A percentile compares a stretch with the other conserved stretches of the same genome.
phyloP scores from a whole-genome alignment of 169 alveolate genomes.

The Amoebophrya sp. region DNA sequence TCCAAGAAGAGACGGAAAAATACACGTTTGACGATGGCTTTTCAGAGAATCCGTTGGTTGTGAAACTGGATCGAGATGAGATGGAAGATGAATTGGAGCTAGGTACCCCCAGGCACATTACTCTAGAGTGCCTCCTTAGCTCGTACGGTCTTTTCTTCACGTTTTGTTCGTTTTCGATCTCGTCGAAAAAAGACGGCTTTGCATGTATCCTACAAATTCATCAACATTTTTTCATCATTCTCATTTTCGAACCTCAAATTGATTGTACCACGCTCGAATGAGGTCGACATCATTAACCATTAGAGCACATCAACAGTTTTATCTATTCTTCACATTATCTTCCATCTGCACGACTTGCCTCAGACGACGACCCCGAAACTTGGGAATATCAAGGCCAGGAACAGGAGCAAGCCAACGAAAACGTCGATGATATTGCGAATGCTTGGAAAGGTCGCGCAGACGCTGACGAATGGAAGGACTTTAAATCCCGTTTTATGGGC shows the following conservation, averaged over 20 bases:
- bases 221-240: not conserved
- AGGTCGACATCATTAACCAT: not conserved
- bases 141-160: not conserved
- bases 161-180: not conserved
- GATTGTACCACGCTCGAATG: not conserved
- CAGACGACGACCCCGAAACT: no score
- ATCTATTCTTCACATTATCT: not conserved
- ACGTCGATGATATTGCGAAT: not conserved
- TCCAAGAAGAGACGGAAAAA: not conserved
- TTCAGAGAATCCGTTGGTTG: not conserved
- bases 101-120: not conserved
- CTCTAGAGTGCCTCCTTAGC: not conserved
- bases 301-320: not conserved
- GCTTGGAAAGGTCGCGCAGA: not conserved
- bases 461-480: not conserved
- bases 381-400: no score
- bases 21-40: not conserved
- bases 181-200: no score
- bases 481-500: not conserved
- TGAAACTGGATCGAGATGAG: not conserved
- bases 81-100: no score
- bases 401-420: not conserved
- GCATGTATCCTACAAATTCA: not conserved
- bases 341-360: not conserved
- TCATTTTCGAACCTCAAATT: not conserved